phyloP scores from a whole-genome alignment of 164 flowering plant genomes.

The Umbilicus rupestris region DNA sequence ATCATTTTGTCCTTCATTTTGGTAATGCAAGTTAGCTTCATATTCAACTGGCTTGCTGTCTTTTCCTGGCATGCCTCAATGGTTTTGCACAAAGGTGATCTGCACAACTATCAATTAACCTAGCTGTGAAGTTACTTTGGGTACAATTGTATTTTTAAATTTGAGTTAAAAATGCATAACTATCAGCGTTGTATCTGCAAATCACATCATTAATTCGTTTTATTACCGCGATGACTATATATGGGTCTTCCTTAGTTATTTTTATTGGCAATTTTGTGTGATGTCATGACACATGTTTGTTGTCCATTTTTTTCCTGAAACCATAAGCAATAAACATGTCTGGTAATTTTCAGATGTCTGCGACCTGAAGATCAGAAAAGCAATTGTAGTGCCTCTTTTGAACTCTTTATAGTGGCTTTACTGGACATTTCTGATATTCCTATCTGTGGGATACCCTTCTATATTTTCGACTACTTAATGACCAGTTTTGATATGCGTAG shows the following conservation, averaged over 20 bases:
- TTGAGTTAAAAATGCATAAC: no score
- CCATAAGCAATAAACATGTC: background rate
- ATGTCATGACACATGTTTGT: background rate
- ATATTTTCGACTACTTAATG: background rate
- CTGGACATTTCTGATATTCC: background rate
- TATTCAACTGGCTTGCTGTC: background rate
- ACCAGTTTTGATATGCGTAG: background rate
- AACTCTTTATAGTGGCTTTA: background rate
- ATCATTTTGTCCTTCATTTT: background rate
- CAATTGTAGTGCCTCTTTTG: background rate
- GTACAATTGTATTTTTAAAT: no score
- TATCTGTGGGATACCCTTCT: background rate
- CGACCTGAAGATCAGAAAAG: background rate
- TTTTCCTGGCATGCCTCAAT: no score
- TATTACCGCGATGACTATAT: background rate
- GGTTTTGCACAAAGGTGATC: background rate
- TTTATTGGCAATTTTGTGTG: background rate
- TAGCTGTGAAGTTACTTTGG: no score
- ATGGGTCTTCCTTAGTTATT: background rate
- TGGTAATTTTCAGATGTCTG: background rate
- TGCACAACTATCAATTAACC: no score
- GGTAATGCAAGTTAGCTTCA: no score
- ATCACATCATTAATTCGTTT: no score
- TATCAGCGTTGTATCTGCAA: no score
- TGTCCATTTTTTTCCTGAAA: background rate